Evolutionary conservation across 306 rosid genomes (phyloP).

Genomic region (Lagenaria siceraria): DNA sequence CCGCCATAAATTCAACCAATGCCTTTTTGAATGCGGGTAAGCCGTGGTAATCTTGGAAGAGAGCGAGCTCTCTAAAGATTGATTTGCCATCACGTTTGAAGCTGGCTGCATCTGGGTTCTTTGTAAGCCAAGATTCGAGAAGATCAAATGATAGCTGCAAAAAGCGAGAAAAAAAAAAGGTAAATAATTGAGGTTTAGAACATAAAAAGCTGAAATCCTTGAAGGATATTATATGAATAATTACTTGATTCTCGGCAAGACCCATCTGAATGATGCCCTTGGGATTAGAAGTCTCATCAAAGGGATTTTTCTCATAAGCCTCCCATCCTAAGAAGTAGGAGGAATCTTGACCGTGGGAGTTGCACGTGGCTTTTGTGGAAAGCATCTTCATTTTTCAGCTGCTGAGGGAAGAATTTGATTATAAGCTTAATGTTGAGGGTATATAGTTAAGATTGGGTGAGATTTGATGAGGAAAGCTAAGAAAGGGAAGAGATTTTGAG

Average conservation of each 20-base stretch:
- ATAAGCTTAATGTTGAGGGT: not conserved
- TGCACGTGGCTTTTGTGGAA: constrained; percentile 73
- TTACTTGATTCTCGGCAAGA: constrained; percentile 90
- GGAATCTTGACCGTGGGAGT: constrained; percentile 93
- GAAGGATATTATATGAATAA: not conserved
- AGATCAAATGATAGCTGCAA: constrained; percentile 80
- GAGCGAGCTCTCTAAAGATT: constrained; percentile 79
- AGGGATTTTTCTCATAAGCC: constrained; percentile 82
- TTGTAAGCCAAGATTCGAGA: constrained; percentile 59
- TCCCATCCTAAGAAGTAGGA: constrained; percentile 93
- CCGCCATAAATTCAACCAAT: constrained; percentile 59
- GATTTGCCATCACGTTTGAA: constrained; percentile 67
- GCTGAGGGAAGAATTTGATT: not conserved
- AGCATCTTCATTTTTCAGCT: constrained; percentile 34
- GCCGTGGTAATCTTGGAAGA: constrained; percentile 93
- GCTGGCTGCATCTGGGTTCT: constrained; percentile 65
- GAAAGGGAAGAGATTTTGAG: too few relatives aligned
- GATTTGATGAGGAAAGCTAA: too few relatives aligned
- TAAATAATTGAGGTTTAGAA: not conserved
- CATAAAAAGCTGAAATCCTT: not conserved
- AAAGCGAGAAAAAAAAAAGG: not conserved
- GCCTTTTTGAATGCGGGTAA: constrained; percentile 74
- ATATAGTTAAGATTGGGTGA: too few relatives aligned
- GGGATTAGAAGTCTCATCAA: constrained; percentile 45
- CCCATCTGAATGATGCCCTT: constrained; percentile 97